A percentile compares a stretch with the other conserved stretches of the same genome.
These are phyloP conservation scores for Globisporangium perplexum DNA, from an alignment of 352 stramenopile genomes.

Conservation along the genomic window DNA sequence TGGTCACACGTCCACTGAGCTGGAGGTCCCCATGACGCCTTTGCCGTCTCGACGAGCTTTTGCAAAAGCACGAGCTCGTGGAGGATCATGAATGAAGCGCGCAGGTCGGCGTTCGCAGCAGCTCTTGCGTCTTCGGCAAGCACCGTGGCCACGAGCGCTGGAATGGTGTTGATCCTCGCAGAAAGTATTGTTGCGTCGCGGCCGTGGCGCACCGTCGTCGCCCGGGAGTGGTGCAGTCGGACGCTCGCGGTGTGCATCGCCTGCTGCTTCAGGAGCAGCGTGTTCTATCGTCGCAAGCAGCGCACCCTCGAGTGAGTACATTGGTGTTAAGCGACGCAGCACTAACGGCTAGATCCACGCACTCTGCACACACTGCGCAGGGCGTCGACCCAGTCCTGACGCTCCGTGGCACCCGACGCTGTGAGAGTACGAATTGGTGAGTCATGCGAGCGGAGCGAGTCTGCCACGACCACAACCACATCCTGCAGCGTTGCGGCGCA, in stretches of 20 bases:
- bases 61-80: constrained; percentile 65
- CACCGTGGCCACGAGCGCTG: constrained; percentile 6
- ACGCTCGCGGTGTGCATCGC: constrained; percentile 14
- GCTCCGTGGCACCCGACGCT: constrained; percentile 40
- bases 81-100: constrained; percentile 61
- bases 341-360: background rate
- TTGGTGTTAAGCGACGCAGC: background rate
- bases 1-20: constrained; percentile 43
- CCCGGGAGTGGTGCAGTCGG: constrained; percentile 13
- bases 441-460: background rate
- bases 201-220: constrained; percentile 20
- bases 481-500: constrained; percentile 9
- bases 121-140: constrained; percentile 10
- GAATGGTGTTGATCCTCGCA: constrained; percentile 2
- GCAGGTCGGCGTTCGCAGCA: constrained; percentile 28
- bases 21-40: constrained; percentile 37
- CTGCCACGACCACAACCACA: background rate
- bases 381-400: constrained; percentile 58
- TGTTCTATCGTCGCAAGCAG: constrained; percentile 4
- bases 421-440: background rate
- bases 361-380: constrained; percentile 46
- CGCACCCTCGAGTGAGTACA: background rate
- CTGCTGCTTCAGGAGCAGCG: constrained; percentile 17
- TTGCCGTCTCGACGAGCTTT: constrained; percentile 39
- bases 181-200: constrained; percentile 25